Conservation (phyloP, 441 rosid genomes). For the Theobroma grandiflorum region DNA sequence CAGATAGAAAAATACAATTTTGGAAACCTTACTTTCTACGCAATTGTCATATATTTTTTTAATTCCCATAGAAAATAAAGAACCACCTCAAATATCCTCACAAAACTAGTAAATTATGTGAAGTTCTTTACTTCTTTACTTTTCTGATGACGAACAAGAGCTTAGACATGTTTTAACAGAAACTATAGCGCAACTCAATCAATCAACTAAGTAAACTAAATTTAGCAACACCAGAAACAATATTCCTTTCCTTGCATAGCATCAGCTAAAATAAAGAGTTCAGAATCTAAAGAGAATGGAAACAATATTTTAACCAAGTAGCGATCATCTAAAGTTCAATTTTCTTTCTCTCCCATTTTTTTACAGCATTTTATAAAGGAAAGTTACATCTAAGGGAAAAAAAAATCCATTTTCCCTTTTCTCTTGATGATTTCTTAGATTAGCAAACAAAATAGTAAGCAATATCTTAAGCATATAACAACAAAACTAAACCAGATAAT, state of each 20-base stretch:
- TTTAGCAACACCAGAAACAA: slow-evolving; percentile 11
- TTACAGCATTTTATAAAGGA: neutral
- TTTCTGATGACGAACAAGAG: neutral
- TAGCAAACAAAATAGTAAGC: neutral
- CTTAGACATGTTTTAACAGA: neutral
- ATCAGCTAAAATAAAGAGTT: slow-evolving; percentile 15
- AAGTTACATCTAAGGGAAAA: neutral
- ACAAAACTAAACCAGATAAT: neutral
- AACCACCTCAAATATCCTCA: neutral
- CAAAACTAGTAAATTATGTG: neutral
- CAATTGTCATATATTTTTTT: neutral
- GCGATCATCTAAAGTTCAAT: slow-evolving; percentile 12
- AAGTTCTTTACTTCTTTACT: slow-evolving; percentile 3
- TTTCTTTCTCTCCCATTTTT: neutral
- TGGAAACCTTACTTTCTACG: neutral
- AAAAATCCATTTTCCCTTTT: neutral
- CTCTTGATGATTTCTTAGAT: neutral
- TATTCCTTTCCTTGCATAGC: neutral
- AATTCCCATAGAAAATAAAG: neutral
- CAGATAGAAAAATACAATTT: neutral
- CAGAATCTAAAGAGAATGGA: neutral
- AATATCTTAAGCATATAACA: neutral
- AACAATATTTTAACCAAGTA: neutral
- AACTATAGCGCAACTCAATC: slow-evolving; percentile 13
- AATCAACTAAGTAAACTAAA: slow-evolving; percentile 1